Percentiles rank a stretch among this genome's conserved stretches.
phyloP scores from a whole-genome alignment of 257 asterid species.

The Solanum dulcamara region DNA sequence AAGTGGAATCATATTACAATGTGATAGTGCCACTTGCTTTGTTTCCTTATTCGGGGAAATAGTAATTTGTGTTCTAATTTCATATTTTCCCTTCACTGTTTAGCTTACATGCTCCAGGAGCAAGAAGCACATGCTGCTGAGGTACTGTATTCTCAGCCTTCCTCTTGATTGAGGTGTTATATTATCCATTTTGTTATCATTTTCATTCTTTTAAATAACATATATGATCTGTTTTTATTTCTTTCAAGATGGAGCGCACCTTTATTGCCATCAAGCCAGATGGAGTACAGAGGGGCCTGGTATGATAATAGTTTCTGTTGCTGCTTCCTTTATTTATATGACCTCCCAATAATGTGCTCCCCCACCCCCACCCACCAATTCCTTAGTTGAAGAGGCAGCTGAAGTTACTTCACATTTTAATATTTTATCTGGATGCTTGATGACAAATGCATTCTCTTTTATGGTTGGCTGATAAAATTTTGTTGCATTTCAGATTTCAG shows the following conservation, averaged over 20 bases:
- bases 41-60: background rate
- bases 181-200: background rate
- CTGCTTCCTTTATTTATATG: background rate
- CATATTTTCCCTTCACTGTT: background rate
- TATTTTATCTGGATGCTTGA: background rate
- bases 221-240: background rate
- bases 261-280: conserved; percentile 99
- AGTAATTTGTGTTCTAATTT: background rate
- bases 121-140: conserved; percentile 88
- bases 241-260: conserved; percentile 69
- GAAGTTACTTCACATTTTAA: background rate
- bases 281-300: conserved; percentile 99
- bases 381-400: background rate
- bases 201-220: conserved; percentile 6
- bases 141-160: conserved; percentile 27
- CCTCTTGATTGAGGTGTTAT: background rate
- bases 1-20: background rate
- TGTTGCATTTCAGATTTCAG: conserved; percentile 57
- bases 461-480: conserved; percentile 2
- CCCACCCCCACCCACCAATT: background rate
- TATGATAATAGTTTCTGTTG: conserved; percentile 8
- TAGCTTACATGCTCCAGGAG: conserved; percentile 83
- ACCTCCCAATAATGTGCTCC: background rate
- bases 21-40: background rate
- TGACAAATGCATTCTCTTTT: background rate